phyloP scores from a whole-genome alignment of 805 yeast species.

The Wickerhamiella occidentalis region DNA sequence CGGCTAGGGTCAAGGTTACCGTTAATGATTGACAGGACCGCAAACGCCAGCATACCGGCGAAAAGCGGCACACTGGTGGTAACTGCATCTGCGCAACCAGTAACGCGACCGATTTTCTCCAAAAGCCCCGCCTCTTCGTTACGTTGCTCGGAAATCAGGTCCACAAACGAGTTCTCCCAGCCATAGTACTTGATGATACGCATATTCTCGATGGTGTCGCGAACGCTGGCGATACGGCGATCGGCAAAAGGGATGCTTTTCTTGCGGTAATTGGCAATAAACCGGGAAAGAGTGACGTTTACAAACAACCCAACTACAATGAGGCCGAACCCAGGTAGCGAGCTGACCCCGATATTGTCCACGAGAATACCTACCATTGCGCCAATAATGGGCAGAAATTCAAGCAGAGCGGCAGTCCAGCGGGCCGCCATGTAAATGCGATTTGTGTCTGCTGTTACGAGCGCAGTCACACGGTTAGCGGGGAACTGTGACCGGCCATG shows the following conservation, averaged over 20 bases:
- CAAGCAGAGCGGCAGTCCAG: conserved; percentile 20
- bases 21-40: conserved; percentile 36
- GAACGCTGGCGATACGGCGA: conserved; percentile 57
- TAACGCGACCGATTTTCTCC: conserved; percentile 48
- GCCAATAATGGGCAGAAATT: conserved; percentile 19
- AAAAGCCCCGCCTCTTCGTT: conserved; percentile 49
- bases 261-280: conserved; percentile 43
- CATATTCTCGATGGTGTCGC: conserved; percentile 67
- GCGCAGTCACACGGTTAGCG: conserved; percentile 57
- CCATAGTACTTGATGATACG: conserved; percentile 79
- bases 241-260: conserved; percentile 60
- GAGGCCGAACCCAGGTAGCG: conserved; percentile 59
- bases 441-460: conserved; percentile 74
- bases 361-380: conserved; percentile 52
- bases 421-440: conserved; percentile 48
- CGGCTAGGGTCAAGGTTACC: conserved; percentile 42
- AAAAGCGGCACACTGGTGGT: conserved; percentile 58
- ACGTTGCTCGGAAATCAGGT: conserved; percentile 46
- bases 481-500: conserved; percentile 50
- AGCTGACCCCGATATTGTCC: conserved; percentile 57
- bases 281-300: conserved; percentile 38
- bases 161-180: conserved; percentile 75
- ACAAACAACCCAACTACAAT: conserved; percentile 27
- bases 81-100: conserved; percentile 53
- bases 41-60: conserved; percentile 54